These are phyloP conservation scores for Talaromyces wortmannii DNA, from an alignment of 495 filamentous ascomycete genomes.

Conservation along the genomic window DNA sequence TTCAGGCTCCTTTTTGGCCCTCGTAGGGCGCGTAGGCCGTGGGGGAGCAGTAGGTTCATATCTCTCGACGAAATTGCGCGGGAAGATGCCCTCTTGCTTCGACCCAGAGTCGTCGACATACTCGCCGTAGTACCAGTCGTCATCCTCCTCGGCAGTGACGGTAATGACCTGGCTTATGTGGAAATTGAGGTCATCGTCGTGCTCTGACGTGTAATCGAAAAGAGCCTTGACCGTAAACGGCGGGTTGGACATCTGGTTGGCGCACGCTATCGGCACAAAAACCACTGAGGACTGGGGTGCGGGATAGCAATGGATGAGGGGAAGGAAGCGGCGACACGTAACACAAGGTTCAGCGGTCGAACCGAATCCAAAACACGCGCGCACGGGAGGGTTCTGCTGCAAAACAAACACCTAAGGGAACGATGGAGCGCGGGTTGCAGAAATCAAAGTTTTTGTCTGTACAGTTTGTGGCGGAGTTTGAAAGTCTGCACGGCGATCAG, in stretches of 20 bases:
- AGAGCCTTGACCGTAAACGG: constrained; percentile 93
- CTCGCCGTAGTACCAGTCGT: constrained; percentile 91
- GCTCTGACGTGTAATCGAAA: constrained; percentile 83
- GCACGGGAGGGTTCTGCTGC: neutral
- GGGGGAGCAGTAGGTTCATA: constrained; percentile 89
- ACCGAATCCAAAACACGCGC: neutral
- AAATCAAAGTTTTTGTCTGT: too few species aligned
- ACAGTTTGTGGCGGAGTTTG: too few species aligned
- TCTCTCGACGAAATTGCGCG: constrained; percentile 92
- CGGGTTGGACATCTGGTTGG: constrained; percentile 60
- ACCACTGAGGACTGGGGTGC: neutral
- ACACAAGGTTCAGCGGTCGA: neutral
- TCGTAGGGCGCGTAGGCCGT: constrained; percentile 62
- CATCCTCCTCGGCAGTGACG: constrained; percentile 86
- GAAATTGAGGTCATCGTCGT: constrained; percentile 94
- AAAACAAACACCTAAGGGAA: too few species aligned
- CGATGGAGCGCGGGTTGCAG: too few species aligned
- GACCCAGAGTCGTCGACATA: constrained; percentile 68
- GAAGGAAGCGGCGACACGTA: neutral
- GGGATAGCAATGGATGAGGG: constrained; percentile 1
- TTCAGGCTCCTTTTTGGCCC: constrained; percentile 66
- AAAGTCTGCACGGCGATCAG: neutral
- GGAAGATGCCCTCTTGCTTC: constrained; percentile 87
- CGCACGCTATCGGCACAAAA: neutral
- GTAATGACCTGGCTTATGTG: constrained; percentile 80